These are phyloP conservation scores for Yamadazyma triangularis DNA, from an alignment of 1,139 yeast genomes.

Conservation along the genomic window DNA sequence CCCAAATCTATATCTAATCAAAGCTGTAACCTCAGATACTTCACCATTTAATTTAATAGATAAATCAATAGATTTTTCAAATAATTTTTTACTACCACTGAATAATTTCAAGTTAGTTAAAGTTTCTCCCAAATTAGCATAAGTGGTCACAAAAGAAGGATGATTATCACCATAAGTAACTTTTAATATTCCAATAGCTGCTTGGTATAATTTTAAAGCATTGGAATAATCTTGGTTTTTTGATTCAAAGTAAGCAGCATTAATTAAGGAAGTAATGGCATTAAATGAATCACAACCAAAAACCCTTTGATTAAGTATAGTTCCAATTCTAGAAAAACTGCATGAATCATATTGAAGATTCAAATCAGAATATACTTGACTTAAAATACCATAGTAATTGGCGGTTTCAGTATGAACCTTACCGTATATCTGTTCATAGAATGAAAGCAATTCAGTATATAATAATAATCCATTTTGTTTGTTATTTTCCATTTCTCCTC, in stretches of 20 bases:
- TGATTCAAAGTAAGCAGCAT: conserved; percentile 71
- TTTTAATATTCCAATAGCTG: conserved; percentile 57
- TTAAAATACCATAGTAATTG: conserved; percentile 58
- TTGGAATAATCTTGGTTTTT: conserved; percentile 55
- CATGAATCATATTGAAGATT: conserved; percentile 59
- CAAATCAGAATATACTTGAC: conserved; percentile 63
- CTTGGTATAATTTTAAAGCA: conserved; percentile 58
- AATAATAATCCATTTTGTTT: conserved; percentile 30
- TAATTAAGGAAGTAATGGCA: conserved; percentile 65
- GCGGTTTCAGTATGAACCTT: conserved; percentile 77
- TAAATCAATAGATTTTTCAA: conserved; percentile 43
- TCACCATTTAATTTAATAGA: conserved; percentile 51
- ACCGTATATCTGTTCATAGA: conserved; percentile 85
- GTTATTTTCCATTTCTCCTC: conserved; percentile 43
- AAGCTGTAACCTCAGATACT: conserved; percentile 54
- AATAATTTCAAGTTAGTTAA: conserved; percentile 48
- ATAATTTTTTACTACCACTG: conserved; percentile 39
- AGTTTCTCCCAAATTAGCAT: conserved; percentile 59
- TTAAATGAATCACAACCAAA: conserved; percentile 79
- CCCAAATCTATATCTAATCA: conserved; percentile 61
- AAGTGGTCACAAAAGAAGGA: conserved; percentile 65
- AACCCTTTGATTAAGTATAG: conserved; percentile 72
- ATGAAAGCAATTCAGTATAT: conserved; percentile 63
- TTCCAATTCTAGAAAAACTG: conserved; percentile 66
- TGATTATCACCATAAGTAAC: conserved; percentile 55